Evolutionary conservation across 2,329 filamentous ascomycete species (phyloP).

Genomic region (Thielaviopsis euricoi): DNA sequence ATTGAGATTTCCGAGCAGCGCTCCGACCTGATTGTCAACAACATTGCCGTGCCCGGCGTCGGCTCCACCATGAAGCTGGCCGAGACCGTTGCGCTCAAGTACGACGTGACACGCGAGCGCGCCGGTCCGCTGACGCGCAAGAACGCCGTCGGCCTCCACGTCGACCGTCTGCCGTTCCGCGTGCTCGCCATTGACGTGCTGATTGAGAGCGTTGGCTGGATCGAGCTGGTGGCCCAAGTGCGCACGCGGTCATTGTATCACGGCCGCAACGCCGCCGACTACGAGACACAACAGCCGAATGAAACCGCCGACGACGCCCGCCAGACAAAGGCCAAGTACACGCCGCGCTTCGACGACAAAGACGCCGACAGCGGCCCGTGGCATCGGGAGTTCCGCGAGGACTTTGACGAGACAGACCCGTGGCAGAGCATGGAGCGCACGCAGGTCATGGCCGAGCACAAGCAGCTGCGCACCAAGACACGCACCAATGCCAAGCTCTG

Average conservation of each 20-base stretch:
- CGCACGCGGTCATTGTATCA: constrained; percentile 36
- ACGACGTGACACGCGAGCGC: constrained; percentile 70
- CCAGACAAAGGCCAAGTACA: constrained; percentile 9
- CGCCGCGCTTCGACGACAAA: constrained; percentile 3
- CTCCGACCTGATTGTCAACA: constrained; percentile 39
- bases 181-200: constrained; percentile 71
- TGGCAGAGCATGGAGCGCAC: constrained; percentile 11
- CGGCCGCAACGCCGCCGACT: constrained; percentile 14
- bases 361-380: too few species aligned
- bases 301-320: constrained; percentile 13
- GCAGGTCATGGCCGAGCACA: constrained; percentile 12
- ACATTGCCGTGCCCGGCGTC: constrained; percentile 43
- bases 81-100: constrained; percentile 55
- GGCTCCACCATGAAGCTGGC: constrained; percentile 48
- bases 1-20: constrained; percentile 51
- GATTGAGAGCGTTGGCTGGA: constrained; percentile 84
- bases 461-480: constrained; percentile 5
- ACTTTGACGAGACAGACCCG: constrained; percentile 6
- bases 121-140: constrained; percentile 55
- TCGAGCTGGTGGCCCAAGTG: constrained; percentile 74
- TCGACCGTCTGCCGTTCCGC: constrained; percentile 59
- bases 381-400: too few species aligned
- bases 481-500: constrained; percentile 9
- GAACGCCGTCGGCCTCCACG: constrained; percentile 43
- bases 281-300: too few species aligned